Evolutionary conservation across 2,329 filamentous ascomycete species (phyloP), one percentile per base, ranked within the genome.

Genomic region (Sporothrix inflata): DNA sequence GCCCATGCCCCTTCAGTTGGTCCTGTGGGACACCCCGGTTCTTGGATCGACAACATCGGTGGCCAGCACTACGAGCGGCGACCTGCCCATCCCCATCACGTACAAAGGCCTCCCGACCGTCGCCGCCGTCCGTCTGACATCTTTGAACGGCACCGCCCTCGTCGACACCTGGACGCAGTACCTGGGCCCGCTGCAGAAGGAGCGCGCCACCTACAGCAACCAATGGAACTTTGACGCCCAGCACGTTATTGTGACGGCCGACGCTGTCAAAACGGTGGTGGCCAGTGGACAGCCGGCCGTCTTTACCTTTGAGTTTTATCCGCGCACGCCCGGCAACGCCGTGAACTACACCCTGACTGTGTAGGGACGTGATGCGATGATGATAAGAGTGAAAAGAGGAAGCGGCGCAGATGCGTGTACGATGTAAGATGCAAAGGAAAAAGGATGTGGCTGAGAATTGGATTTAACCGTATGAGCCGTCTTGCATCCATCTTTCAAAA

Each of bases 131-230:
- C 85, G 85, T 74, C 86, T 86, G 11, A 61, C 85, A 0, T n/a
- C 55, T 2, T 27, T 60, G 5, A 83, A 82, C 24, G 78, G 76
- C 1, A 85, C 87, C 73, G 86, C 86, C 0, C 76, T 90, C 7
- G 82, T 86, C 4, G 88, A 90, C 74, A 83, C 85, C 67, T 90
- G 85, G 85, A 90, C 88, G 0, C 78, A 82, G 75, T 87, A 82
- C 40, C 78, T 89, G 1, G 84, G 85, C 0, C 81, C 84, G 2
- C 77, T 90, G 30, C 86, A 89, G 76, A 82, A 87, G 74, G 84
- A 79, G 14, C 77, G 81, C 19, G 83, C 81, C 75, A 89, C 87
- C 2, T 88, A 84, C 72, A 80, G 77, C 9, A 81, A 78, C 24
- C 85, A 88, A 71, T 89, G 84, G 83, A 83, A 84, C 67, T 88